Percentiles rank a stretch among this genome's conserved stretches.
Conservation (phyloP, 1,284 basidiomycete genomes). For the Moesziomyces sp. region DNA sequence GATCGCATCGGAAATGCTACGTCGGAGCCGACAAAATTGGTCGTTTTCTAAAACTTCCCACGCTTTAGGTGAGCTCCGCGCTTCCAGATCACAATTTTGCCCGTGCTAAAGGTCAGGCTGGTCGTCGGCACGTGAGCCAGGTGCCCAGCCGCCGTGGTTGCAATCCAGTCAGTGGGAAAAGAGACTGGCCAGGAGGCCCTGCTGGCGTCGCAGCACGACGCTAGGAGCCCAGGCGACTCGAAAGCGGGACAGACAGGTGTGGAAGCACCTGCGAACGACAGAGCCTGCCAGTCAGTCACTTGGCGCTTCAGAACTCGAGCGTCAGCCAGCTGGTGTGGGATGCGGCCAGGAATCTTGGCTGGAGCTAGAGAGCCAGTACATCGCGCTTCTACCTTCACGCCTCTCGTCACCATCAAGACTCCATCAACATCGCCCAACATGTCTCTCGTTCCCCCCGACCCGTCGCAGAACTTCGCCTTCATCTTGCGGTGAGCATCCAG, state of each 20-base stretch:
- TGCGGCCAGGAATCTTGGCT: constrained; percentile 1
- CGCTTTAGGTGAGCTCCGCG: not conserved
- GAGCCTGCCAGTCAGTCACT: not conserved
- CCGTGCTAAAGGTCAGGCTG: no score
- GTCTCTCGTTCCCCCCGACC: constrained; percentile 66
- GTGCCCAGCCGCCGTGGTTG: not conserved
- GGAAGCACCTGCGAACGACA: not conserved
- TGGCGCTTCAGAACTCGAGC: not conserved
- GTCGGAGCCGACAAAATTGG: constrained; percentile 5
- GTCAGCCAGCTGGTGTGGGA: not conserved
- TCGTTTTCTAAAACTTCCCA: constrained; percentile 14
- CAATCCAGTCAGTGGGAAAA: constrained; percentile 1
- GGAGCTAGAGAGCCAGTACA: constrained; percentile 3
- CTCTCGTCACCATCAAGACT: constrained; percentile 51
- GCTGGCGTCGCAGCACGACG: no score
- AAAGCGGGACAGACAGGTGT: not conserved
- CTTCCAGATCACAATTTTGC: no score
- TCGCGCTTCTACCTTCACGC: constrained; percentile 32
- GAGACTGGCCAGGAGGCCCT: not conserved
- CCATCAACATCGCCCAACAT: constrained; percentile 52
- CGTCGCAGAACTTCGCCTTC: constrained; percentile 68
- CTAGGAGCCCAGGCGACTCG: no score
- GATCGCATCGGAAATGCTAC: no score
- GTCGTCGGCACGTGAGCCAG: no score
- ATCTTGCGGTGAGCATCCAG: constrained; percentile 64